Evolutionary conservation across 169 alveolate genomes (phyloP).

Genomic region (Cryptosporidium baileyi): DNA sequence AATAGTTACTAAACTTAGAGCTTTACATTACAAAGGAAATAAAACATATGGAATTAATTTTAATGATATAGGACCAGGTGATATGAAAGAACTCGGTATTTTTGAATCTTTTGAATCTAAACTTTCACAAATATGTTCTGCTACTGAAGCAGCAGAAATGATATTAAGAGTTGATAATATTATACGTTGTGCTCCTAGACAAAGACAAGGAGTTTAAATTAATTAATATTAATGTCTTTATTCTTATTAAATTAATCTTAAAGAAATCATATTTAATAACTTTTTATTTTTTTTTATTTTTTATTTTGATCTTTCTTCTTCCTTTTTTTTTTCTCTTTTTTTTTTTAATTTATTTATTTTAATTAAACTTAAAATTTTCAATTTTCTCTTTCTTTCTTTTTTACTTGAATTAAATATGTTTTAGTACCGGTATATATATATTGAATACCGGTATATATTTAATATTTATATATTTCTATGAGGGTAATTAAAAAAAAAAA

Average conservation of each 20-base stretch:
- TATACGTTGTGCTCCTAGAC: slow-evolving; percentile 98
- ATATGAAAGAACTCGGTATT: slow-evolving; percentile 93
- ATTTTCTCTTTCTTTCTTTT: no score
- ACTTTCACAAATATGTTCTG: slow-evolving; percentile 94
- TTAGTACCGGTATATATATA: no score
- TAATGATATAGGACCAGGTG: slow-evolving; percentile 89
- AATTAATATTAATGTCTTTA: neutral
- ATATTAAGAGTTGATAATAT: slow-evolving; percentile 98
- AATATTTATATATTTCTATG: no score
- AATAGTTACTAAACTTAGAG: slow-evolving; percentile 93
- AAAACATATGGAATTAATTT: slow-evolving; percentile 91
- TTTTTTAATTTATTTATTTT: no score
- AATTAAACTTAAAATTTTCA: no score
- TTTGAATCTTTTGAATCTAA: slow-evolving; percentile 96
- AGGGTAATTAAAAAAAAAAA: no score
- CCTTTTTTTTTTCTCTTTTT: neutral
- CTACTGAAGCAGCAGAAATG: slow-evolving; percentile 99
- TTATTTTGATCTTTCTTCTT: neutral
- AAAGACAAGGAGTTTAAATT: slow-evolving; percentile 81
- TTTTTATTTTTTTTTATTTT: neutral
- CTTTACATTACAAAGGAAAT: slow-evolving; percentile 92
- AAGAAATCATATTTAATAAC: no score
- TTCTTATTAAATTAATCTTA: no score
- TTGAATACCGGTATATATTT: no score
- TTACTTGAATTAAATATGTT: no score